Evolutionary conservation across 2,329 filamentous ascomycete genomes (phyloP), one percentile per base, ranked within the genome.

Genomic region (Fusarium mangiferae): DNA sequence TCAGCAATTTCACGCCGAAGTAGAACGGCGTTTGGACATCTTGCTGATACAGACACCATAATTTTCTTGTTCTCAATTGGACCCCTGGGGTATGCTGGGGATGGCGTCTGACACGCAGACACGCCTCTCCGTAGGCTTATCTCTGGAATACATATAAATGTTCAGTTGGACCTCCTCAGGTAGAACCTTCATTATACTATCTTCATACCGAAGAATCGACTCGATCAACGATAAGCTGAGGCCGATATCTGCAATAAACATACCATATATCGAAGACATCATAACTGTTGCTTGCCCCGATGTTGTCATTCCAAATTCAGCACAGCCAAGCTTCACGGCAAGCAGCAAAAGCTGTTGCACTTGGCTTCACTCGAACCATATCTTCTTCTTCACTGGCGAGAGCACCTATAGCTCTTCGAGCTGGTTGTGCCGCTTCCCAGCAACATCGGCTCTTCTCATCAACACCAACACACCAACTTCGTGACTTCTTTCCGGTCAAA

Each of bases 401-500:
- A 51, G 72, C 55, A 9, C 44, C 76, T 5, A 38, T 66, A 11
- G 52, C 62, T 18, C 54, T 69, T 49, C 70, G 72, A 48, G 66
- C 76, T 17, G 49, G 65, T n/a, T 74, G 57, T 42, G 68, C 61
- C 17, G 61, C 62, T 20, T 61, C 61, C 18, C 75, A 77, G 55
- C 72, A 73, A 52, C 58, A 63, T n/a, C 74, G 73, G 48, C 39
- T 79, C 30, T 90, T 90, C 80, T 89, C 88, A 5, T 87, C 86
- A 7, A 89, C 88, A 4, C 81, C 82, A 0, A 74, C 76, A 35
- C 77, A 79, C 30, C 85, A 82, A 49, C 85, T 90, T 51, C 84
- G 83, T n/a, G 88, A 90, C 75, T 90, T 91, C 82, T 93, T 93
- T 76, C 91, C 91, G 33, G 80, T 83, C 70, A 88, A 88, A 76